Conservation (phyloP, 2,329 filamentous ascomycete genomes). For the Phyllosticta citrichinensis region DNA sequence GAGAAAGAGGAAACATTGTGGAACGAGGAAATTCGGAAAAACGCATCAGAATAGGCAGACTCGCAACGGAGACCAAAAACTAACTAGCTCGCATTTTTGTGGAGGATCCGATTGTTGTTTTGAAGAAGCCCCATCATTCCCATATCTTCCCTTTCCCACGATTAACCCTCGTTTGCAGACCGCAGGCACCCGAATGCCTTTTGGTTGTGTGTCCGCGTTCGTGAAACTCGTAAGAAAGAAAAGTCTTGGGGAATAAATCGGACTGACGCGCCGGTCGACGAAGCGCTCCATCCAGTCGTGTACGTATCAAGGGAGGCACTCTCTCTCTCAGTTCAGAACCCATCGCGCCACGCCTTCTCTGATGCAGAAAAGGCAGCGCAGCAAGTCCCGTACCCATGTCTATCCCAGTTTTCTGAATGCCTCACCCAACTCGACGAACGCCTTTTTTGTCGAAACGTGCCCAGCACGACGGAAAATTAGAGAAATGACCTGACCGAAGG, state of each 20-base stretch:
- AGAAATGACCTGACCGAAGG: slow-evolving; percentile 6
- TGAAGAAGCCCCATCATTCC: not conserved
- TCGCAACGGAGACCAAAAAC: not conserved
- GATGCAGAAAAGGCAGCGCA: slow-evolving; percentile 7
- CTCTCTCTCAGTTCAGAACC: slow-evolving; percentile 6
- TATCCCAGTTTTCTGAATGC: slow-evolving; percentile 7
- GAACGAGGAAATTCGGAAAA: not conserved
- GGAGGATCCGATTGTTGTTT: slow-evolving; percentile 2
- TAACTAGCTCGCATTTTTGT: slow-evolving; percentile 3
- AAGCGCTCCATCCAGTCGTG: slow-evolving; percentile 9
- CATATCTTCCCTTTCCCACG: not conserved
- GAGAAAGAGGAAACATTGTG: not conserved
- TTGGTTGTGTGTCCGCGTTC: not conserved
- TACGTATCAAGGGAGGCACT: not conserved
- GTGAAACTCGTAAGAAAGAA: slow-evolving; percentile 8
- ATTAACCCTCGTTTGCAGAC: not conserved
- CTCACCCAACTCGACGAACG: slow-evolving; percentile 10
- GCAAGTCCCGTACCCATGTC: slow-evolving; percentile 6
- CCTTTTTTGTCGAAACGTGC: slow-evolving; percentile 8
- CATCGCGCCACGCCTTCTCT: slow-evolving; percentile 10
- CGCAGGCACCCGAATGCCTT: too few species aligned
- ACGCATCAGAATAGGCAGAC: not conserved
- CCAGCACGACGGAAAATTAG: slow-evolving; percentile 8
- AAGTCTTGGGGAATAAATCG: not conserved
- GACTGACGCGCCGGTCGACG: not conserved